Base-by-base conservation (phyloP, 805 yeast genomes). In the Candida nitratophila region DNA sequence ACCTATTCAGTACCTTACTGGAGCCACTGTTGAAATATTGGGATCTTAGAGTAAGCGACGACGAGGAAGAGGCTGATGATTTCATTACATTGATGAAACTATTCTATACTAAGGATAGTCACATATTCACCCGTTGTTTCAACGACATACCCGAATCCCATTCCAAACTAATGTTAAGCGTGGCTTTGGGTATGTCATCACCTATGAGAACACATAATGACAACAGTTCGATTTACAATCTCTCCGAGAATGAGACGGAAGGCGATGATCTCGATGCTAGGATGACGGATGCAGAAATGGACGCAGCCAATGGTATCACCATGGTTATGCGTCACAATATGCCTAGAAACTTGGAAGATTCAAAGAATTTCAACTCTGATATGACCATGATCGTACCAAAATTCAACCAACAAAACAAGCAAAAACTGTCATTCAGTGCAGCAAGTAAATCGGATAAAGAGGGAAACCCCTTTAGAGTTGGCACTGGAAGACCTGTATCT, bases 371-470 rank as follows among this genome's bases (percentile, higher is more conserved):
- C 19, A 52, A 49, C n/a, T 54, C 64, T 6, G 71, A 66, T 45
- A 62, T 68, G 65, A 66, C 72, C 0, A 66, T 61, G 66, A 55
- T 68, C 2, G 49, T 64, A 43, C 69, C 72, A 1, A 56, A 49
- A 8, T 50, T 56, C 42, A 50, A 36, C 4, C 19, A 37, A 7
- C 30, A 10, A 39, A 17, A 26, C 31, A 38, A 12, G 12, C 32
- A 33, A 39, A 41, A 12, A 39, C 21, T 38, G 3, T 27, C 34
- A 19, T 47, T 37, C 14, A 39, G 44, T 6, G 46, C 35, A 8
- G 44, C 37, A 21, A 26, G 41, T 43, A 22, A 39, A 41, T n/a
- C 35, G 6, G 35, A n/a, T 32, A 4, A 16, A 20, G 24, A 16
- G 5, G 9, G 5, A 22, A 40, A 39, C 38, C 34, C 39, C 21